phyloP scores from a whole-genome alignment of 2,329 filamentous ascomycete genomes.

The Clarireedia hainanense region DNA sequence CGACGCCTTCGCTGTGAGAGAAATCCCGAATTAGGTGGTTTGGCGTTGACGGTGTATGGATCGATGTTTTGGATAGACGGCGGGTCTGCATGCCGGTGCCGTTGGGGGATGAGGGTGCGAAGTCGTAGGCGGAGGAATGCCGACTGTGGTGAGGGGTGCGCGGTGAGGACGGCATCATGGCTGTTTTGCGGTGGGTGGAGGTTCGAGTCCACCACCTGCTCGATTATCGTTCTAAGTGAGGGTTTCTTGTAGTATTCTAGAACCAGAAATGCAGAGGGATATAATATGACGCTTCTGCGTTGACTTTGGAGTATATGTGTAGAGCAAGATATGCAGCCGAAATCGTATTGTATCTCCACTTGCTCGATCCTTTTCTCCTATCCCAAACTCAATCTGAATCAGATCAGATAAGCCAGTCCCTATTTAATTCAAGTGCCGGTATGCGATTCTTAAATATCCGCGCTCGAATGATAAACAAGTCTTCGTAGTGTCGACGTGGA shows the following conservation, averaged over 20 bases:
- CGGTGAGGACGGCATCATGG: slow-evolving; percentile 39
- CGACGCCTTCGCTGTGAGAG: background rate
- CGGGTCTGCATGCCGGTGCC: slow-evolving; percentile 15
- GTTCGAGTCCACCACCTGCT: slow-evolving; percentile 8
- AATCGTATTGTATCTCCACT: no score
- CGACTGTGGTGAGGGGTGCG: slow-evolving; percentile 53
- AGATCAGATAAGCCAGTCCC: slow-evolving; percentile 1
- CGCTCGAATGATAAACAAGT: background rate
- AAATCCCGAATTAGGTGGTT: slow-evolving; percentile 11
- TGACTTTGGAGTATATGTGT: no score
- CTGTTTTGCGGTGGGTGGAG: slow-evolving; percentile 1
- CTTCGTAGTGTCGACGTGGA: background rate
- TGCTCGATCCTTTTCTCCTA: background rate
- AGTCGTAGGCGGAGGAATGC: slow-evolving; percentile 47
- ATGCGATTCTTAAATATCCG: background rate
- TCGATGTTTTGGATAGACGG: slow-evolving; percentile 25
- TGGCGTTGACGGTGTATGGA: slow-evolving; percentile 24
- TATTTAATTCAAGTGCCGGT: background rate
- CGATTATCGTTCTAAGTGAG: background rate
- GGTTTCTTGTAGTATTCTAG: background rate
- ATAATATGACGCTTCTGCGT: no score
- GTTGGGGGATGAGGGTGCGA: slow-evolving; percentile 25
- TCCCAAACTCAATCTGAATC: slow-evolving; percentile 1
- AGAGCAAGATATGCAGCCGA: no score
- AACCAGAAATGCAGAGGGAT: background rate